Base-by-base conservation (phyloP, 2,329 filamentous ascomycete species). In the Alternaria brassicae region DNA sequence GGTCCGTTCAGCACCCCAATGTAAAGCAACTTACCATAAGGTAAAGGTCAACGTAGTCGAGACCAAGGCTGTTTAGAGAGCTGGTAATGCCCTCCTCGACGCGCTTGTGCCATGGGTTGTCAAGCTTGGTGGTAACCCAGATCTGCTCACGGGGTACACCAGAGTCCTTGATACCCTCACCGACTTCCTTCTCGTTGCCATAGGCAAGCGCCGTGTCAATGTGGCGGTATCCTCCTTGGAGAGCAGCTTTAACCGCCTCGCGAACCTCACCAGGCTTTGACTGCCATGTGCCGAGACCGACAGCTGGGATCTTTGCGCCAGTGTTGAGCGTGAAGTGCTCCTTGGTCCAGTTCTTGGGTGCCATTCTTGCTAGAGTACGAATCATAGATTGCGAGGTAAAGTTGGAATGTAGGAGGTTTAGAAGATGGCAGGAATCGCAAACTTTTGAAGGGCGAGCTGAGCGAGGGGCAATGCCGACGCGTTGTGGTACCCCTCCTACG, bases 221-320 rank as follows among this genome's bases (percentile, higher is more conserved):
- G 79, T 92, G 90, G 36, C 89, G 85, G 80, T 93, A 93, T 60
- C 91, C 91, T 41, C 81, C 80, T 61, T 82, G 82, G 27, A 93
- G 83, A 25, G 90, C 90, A 34, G 82, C 82, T 78, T 91, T 87
- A 65, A 94, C 91, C 54, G 91, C 91, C 53, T 85, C 80, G 68
- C 85, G 83, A 56, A 92, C 89, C 78, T 91, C 85, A 67, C 85
- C 86, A 56, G 89, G 88, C 71, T 84, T 77, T 48, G 90, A 91
- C 73, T 92, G 90, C 90, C 91, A 93, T 56, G 91, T 93, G 56
- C 91, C 91, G 44, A 93, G 84, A 61, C 90, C 91, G 66, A 93
- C 79, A 68, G 88, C 88, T 56, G 90, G 90, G 61, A 95, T 95
- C 80, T 91, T 88, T 77, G 86, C 89, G 59, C 91, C 91, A 53